Evolutionary conservation across 169 alveolate genomes (phyloP).

Genomic region (Plasmodium vinckei): DNA sequence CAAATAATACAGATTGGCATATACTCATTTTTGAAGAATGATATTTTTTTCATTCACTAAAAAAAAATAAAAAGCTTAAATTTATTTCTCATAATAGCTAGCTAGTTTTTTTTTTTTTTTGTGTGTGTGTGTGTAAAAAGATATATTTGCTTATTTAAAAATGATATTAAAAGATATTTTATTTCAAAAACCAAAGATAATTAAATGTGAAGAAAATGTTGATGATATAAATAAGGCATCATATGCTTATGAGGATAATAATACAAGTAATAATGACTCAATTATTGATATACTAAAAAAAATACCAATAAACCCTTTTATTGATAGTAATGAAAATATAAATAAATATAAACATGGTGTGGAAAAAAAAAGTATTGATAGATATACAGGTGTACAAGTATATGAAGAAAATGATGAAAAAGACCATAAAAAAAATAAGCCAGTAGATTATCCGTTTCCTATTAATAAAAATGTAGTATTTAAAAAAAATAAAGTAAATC

Average conservation of each 20-base stretch:
- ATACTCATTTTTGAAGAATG: too few species aligned
- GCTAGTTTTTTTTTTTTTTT: conserved; percentile 1
- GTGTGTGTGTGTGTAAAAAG: neutral
- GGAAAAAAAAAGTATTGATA: conserved; percentile 43
- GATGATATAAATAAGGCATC: neutral
- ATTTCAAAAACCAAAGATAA: neutral
- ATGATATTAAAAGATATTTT: conserved; percentile 34
- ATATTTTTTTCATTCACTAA: too few species aligned
- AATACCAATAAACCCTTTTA: conserved; percentile 70
- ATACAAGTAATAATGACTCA: conserved; percentile 27
- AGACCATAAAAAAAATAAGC: conserved; percentile 30
- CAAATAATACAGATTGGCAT: too few species aligned
- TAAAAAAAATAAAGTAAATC: conserved; percentile 69
- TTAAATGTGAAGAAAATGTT: conserved; percentile 29
- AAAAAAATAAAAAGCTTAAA: too few species aligned
- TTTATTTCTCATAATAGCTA: too few species aligned
- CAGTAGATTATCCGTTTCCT: conserved; percentile 45
- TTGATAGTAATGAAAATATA: conserved; percentile 72
- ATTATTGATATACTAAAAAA: conserved; percentile 46
- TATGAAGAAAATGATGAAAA: conserved; percentile 45
- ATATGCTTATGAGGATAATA: conserved; percentile 11
- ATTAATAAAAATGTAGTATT: conserved; percentile 25
- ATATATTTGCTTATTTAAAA: conserved; percentile 14
- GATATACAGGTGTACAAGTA: conserved; percentile 60
- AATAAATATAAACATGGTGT: conserved; percentile 57